These are phyloP conservation scores for Pezicula carpinea DNA, from an alignment of 2,329 filamentous ascomycete species.

Conservation along the genomic window DNA sequence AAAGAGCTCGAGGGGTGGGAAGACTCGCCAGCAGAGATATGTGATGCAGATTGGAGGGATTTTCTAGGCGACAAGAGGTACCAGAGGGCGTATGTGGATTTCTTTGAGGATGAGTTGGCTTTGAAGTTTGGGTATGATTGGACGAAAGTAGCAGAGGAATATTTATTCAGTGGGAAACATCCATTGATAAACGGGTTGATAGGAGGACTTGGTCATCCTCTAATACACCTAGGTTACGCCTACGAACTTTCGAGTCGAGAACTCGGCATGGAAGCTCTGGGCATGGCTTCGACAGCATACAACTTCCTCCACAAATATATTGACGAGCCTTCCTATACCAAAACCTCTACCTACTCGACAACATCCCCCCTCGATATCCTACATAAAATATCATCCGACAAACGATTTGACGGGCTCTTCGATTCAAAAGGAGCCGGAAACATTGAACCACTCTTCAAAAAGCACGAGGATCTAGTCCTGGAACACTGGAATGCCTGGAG, in stretches of 20 bases:
- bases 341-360: slow-evolving; percentile 53
- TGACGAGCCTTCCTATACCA: slow-evolving; percentile 70
- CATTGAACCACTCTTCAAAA: slow-evolving; percentile 61
- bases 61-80: slow-evolving; percentile 76
- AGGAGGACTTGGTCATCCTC: slow-evolving; percentile 75
- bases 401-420: slow-evolving; percentile 64
- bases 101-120: slow-evolving; percentile 89
- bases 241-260: slow-evolving; percentile 84
- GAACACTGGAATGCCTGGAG: slow-evolving; percentile 92
- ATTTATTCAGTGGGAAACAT: slow-evolving; percentile 67
- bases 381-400: slow-evolving; percentile 62
- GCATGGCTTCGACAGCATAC: slow-evolving; percentile 56
- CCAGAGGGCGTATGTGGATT: slow-evolving; percentile 88
- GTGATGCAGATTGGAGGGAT: slow-evolving; percentile 79
- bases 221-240: slow-evolving; percentile 95
- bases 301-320: slow-evolving; percentile 60
- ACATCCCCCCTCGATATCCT: slow-evolving; percentile 68
- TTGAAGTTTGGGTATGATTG: slow-evolving; percentile 71
- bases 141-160: slow-evolving; percentile 71
- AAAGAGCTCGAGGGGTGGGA: slow-evolving; percentile 73
- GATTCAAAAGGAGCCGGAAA: slow-evolving; percentile 54
- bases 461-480: slow-evolving; percentile 65
- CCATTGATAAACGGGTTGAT: slow-evolving; percentile 80
- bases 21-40: slow-evolving; percentile 80
- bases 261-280: slow-evolving; percentile 82